A percentile compares a stretch with the other conserved stretches of the same genome.
Conservation (phyloP, 2,329 filamentous ascomycete genomes). For the Calcarisporium arbuscula region DNA sequence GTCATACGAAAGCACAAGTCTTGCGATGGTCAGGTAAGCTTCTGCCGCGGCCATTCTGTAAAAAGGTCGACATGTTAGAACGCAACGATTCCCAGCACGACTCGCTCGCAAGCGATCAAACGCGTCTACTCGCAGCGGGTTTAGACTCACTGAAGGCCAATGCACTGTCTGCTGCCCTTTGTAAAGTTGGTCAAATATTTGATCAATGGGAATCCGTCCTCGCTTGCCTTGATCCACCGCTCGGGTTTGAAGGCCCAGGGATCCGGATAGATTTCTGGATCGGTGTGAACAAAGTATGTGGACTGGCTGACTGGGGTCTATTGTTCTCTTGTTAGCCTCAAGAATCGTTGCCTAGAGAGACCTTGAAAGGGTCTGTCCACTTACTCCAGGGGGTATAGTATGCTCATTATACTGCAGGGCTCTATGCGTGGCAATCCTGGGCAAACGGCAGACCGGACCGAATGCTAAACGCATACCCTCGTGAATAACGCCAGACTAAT, state of each 20-base stretch:
- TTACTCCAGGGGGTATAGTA: slow-evolving; percentile 24
- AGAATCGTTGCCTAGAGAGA: no score
- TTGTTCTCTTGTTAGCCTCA: no score
- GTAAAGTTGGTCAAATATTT: slow-evolving; percentile 12
- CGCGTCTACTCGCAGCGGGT: no score
- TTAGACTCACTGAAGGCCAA: slow-evolving; percentile 14
- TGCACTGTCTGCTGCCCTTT: slow-evolving; percentile 14
- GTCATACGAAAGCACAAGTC: slow-evolving; percentile 12
- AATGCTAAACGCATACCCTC: slow-evolving; percentile 11
- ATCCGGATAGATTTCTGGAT: slow-evolving; percentile 18
- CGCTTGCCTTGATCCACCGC: slow-evolving; percentile 17
- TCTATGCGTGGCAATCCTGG: slow-evolving; percentile 20
- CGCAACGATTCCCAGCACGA: no score
- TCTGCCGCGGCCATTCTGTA: slow-evolving; percentile 11
- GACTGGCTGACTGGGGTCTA: slow-evolving; percentile 17
- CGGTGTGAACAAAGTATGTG: slow-evolving; percentile 14
- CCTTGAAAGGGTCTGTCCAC: no score
- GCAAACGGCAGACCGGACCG: slow-evolving; percentile 12
- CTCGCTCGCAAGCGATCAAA: no score
- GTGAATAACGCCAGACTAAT: slow-evolving; percentile 12
- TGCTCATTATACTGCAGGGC: slow-evolving; percentile 23
- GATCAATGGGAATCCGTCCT: slow-evolving; percentile 7
- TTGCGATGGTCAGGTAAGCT: slow-evolving; percentile 11
- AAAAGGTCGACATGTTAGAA: no score
- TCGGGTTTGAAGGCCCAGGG: slow-evolving; percentile 18